A percentile compares a stretch with the other conserved stretches of the same genome.
Conservation (phyloP, 192 early-diverging fungal species). For the Pilaira anomala region DNA sequence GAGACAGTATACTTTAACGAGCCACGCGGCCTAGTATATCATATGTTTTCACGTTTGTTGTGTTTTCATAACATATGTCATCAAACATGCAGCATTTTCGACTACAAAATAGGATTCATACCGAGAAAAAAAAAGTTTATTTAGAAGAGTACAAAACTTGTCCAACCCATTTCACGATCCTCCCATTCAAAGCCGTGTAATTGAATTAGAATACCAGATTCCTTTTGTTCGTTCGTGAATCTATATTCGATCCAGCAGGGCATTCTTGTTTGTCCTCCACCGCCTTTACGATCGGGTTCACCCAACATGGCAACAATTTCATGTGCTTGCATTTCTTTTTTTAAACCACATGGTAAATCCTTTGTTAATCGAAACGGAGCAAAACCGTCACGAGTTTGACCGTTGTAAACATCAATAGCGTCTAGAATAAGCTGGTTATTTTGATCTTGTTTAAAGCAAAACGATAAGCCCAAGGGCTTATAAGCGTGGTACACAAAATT, state of each 20-base stretch:
- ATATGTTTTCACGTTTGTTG: no score
- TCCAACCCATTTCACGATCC: constrained; percentile 42
- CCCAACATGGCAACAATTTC: constrained; percentile 41
- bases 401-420: constrained; percentile 45
- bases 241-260: constrained; percentile 50
- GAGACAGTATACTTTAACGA: no score
- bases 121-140: neutral
- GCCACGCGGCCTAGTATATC: no score
- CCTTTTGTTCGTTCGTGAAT: constrained; percentile 6
- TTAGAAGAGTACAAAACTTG: constrained; percentile 26
- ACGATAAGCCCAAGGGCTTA: constrained; percentile 37
- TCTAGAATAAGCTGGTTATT: constrained; percentile 25
- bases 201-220: constrained; percentile 37
- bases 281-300: constrained; percentile 46
- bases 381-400: constrained; percentile 38
- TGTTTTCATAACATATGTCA: no score
- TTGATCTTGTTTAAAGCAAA: constrained; percentile 35
- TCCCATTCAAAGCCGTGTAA: constrained; percentile 50
- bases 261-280: constrained; percentile 39
- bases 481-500: constrained; percentile 44
- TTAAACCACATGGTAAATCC: constrained; percentile 28
- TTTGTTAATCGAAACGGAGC: constrained; percentile 12
- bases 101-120: no score
- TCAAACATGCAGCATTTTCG: no score
- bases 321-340: constrained; percentile 28